These are phyloP conservation scores for Selaginella moellendorffii DNA, from an alignment of 75 land plant species.

Conservation along the genomic window DNA sequence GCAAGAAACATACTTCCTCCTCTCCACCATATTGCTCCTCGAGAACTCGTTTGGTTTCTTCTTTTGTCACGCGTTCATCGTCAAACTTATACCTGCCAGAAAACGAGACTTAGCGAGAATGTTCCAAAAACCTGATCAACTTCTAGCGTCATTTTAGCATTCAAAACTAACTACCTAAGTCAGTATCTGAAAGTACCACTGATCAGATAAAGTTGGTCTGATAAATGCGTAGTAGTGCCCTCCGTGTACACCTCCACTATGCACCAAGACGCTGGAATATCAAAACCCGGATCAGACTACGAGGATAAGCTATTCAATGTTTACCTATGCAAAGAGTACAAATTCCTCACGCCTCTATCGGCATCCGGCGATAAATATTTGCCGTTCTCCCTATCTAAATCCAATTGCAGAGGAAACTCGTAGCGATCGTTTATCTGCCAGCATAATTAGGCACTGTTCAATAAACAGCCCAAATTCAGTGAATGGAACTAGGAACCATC, in stretches of 20 bases:
- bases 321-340: constrained; percentile 7
- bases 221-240: constrained; percentile 7
- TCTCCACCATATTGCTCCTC: constrained; percentile 9
- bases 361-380: constrained; percentile 1
- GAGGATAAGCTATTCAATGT: too few species aligned
- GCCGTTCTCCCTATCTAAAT: constrained; percentile 6
- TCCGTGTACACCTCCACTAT: constrained; percentile 7
- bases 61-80: constrained; percentile 8
- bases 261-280: neutral
- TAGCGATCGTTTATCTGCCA: constrained; percentile 6
- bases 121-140: too few species aligned
- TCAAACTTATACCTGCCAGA: constrained; percentile 4
- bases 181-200: constrained; percentile 5
- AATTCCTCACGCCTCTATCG: constrained; percentile 1
- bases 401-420: constrained; percentile 9
- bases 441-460: constrained; percentile 5
- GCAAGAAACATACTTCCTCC: constrained; percentile 1
- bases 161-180: neutral
- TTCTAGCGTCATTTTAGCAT: neutral
- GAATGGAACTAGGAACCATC: neutral
- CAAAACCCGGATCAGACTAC: too few species aligned
- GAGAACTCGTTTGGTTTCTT: neutral
- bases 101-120: too few species aligned
- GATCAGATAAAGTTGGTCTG: constrained; percentile 8
- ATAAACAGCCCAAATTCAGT: neutral